Conservation (phyloP, 169 alveolate species). For the Plasmodium gaboni region DNA sequence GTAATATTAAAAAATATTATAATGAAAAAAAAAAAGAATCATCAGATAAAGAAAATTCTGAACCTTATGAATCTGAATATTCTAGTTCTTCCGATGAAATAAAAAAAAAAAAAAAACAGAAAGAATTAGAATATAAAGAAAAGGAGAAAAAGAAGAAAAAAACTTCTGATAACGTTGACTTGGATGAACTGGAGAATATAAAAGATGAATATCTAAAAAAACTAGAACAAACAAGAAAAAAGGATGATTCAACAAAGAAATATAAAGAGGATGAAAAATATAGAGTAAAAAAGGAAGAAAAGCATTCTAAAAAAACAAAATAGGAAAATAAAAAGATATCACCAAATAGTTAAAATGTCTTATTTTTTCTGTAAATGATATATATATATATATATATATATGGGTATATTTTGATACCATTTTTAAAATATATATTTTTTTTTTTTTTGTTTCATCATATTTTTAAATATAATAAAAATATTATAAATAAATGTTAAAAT, state of each 20-base stretch:
- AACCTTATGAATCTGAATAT: background rate
- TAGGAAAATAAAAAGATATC: background rate
- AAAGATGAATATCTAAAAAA: background rate
- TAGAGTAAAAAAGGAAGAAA: background rate
- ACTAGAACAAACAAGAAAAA: background rate
- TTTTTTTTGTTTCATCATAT: too few species aligned
- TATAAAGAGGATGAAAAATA: background rate
- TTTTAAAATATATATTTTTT: too few species aligned
- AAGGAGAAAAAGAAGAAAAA: background rate
- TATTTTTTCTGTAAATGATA: too few species aligned
- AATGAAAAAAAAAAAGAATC: conserved; percentile 11
- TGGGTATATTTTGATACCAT: too few species aligned
- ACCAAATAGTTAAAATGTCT: too few species aligned
- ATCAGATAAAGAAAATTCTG: background rate
- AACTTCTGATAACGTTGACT: background rate
- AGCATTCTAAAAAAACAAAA: background rate
- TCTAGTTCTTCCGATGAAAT: background rate
- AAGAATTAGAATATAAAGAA: background rate
- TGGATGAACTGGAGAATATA: background rate
- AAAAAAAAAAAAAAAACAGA: conserved; percentile 7
- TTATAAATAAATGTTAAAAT: too few species aligned
- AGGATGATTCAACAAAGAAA: background rate
- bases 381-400: too few species aligned
- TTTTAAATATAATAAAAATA: too few species aligned
- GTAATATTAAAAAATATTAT: conserved; percentile 56